A percentile compares a stretch with the other conserved stretches of the same genome.
phyloP scores from a whole-genome alignment of 75 land plant species.

The Isoetes taiwanensis region DNA sequence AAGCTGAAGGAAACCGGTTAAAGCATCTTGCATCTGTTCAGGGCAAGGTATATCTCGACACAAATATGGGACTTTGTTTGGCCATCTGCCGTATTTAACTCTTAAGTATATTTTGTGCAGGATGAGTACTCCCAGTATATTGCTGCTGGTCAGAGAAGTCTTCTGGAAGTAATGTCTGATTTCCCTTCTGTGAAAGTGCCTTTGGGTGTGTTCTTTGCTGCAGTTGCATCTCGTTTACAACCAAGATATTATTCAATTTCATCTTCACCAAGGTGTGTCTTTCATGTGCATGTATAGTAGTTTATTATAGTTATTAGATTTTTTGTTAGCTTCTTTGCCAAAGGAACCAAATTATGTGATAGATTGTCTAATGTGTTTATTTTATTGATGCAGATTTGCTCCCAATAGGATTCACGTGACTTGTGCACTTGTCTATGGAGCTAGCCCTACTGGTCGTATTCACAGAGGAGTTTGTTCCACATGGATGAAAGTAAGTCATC shows the following conservation, averaged over 20 bases:
- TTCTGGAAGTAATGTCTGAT: slow-evolving; percentile 83
- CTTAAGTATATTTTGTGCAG: slow-evolving; percentile 22
- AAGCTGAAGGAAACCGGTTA: slow-evolving; percentile 51
- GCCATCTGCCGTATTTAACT: not conserved
- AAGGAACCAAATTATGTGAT: not conserved
- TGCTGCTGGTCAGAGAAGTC: slow-evolving; percentile 74
- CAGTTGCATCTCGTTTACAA: slow-evolving; percentile 79
- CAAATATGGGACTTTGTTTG: not conserved
- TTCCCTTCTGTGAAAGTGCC: slow-evolving; percentile 88
- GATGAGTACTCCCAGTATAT: slow-evolving; percentile 90
- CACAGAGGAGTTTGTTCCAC: slow-evolving; percentile 91
- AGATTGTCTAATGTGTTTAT: not conserved
- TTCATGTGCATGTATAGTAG: not conserved
- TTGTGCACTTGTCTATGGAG: slow-evolving; percentile 79
- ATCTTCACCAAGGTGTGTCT: slow-evolving; percentile 68
- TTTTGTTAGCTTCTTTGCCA: not conserved
- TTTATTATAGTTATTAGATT: not conserved
- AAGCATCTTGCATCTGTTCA: slow-evolving; percentile 50
- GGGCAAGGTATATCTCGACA: slow-evolving; percentile 48
- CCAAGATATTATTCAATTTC: slow-evolving; percentile 96
- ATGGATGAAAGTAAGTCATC: slow-evolving; percentile 97
- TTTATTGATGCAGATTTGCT: slow-evolving; percentile 35
- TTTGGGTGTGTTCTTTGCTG: slow-evolving; percentile 99
- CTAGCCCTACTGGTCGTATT: slow-evolving; percentile 76
- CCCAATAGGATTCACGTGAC: slow-evolving; percentile 85